Evolutionary conservation across 768 basidiomycete species (phyloP).

Genomic region (Wakefieldia striispora): DNA sequence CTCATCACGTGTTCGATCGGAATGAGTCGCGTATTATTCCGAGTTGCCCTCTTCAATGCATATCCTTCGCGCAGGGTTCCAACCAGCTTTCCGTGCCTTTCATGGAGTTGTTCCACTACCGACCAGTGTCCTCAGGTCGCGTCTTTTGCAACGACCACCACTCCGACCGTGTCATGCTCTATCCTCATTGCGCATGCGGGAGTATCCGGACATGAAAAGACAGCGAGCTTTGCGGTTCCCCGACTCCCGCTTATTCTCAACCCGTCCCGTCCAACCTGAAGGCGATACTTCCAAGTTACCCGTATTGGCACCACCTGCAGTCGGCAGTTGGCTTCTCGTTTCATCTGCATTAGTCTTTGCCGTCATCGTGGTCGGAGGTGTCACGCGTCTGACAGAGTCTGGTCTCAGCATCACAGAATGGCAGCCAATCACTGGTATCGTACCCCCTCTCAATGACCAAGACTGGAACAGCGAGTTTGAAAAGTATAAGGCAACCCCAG

Average conservation of each 20-base stretch:
- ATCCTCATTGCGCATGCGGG: slow-evolving; percentile 2
- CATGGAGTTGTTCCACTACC: slow-evolving; percentile 4
- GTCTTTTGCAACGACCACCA: slow-evolving; percentile 1
- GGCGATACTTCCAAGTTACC: slow-evolving; percentile 39
- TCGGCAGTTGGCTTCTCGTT: slow-evolving; percentile 81
- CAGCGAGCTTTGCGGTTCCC: slow-evolving; percentile 17
- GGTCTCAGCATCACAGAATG: slow-evolving; percentile 98
- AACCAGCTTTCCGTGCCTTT: slow-evolving; percentile 11
- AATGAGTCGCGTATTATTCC: no score
- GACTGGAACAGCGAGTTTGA: slow-evolving; percentile 89
- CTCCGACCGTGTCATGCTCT: slow-evolving; percentile 3
- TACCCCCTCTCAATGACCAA: slow-evolving; percentile 73
- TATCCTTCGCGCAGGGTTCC: slow-evolving; percentile 19
- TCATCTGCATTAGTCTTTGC: slow-evolving; percentile 87
- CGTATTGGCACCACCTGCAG: slow-evolving; percentile 61
- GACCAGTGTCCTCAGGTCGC: slow-evolving; percentile 8
- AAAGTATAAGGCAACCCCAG: slow-evolving; percentile 93
- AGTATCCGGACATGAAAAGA: background rate
- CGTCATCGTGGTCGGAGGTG: slow-evolving; percentile 92
- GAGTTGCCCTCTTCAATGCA: slow-evolving; percentile 14
- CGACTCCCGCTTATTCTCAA: slow-evolving; percentile 40
- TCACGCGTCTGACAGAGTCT: slow-evolving; percentile 96
- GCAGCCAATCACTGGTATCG: slow-evolving; percentile 85
- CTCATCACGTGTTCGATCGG: slow-evolving; percentile 17
- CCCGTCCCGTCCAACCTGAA: slow-evolving; percentile 22